Conservation (phyloP, 2,329 filamentous ascomycete species). For the Ascochyta clinopodiicola region DNA sequence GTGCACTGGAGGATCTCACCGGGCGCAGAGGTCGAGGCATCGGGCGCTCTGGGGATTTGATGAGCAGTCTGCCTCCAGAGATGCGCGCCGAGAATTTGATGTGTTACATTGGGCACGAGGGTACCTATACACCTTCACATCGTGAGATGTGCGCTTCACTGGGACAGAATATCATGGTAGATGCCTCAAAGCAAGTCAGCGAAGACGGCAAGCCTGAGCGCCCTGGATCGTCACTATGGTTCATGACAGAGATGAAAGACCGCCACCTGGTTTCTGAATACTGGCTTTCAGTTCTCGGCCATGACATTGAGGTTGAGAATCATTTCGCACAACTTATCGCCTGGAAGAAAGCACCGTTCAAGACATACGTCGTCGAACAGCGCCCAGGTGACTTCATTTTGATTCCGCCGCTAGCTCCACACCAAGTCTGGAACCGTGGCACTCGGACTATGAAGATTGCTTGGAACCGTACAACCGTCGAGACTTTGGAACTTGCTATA, state of each 20-base stretch:
- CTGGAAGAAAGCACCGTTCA: slow-evolving; percentile 94
- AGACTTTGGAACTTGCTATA: slow-evolving; percentile 86
- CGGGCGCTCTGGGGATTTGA: slow-evolving; percentile 84
- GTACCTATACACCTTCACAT: slow-evolving; percentile 94
- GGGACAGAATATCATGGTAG: slow-evolving; percentile 98
- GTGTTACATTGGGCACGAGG: slow-evolving; percentile 98
- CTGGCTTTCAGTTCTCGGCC: slow-evolving; percentile 88
- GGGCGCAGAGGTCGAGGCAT: slow-evolving; percentile 62
- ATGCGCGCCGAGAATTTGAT: slow-evolving; percentile 97
- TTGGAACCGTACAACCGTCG: slow-evolving; percentile 94
- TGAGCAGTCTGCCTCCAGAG: slow-evolving; percentile 84
- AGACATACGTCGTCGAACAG: slow-evolving; percentile 91
- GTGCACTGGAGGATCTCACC: slow-evolving; percentile 58
- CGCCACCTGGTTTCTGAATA: slow-evolving; percentile 90
- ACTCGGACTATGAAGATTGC: slow-evolving; percentile 97
- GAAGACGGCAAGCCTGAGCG: slow-evolving; percentile 74
- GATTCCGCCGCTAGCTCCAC: slow-evolving; percentile 88
- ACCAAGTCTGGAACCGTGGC: slow-evolving; percentile 98
- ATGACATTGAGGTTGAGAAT: slow-evolving; percentile 95
- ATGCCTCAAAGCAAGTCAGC: slow-evolving; percentile 71
- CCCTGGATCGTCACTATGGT: slow-evolving; percentile 92
- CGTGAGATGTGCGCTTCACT: slow-evolving; percentile 97
- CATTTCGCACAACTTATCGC: slow-evolving; percentile 96
- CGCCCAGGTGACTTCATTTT: slow-evolving; percentile 89
- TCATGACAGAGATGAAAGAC: slow-evolving; percentile 97